Conservation (phyloP, 306 rosid genomes). For the Chamaecrista fasciculata region DNA sequence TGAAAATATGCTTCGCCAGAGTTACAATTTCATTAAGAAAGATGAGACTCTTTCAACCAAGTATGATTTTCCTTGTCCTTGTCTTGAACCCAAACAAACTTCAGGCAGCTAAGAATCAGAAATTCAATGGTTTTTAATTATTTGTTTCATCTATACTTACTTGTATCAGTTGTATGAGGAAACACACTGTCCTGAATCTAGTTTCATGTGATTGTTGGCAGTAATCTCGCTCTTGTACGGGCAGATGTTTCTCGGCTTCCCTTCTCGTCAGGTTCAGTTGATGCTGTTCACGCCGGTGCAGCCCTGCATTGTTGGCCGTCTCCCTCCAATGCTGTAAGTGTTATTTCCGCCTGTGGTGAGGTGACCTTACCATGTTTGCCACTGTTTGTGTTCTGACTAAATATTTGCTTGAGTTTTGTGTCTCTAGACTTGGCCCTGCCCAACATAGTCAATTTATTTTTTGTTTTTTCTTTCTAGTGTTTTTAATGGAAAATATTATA, state of each 20-base stretch:
- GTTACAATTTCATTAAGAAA: conserved; percentile 76
- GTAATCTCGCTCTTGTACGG: conserved; percentile 93
- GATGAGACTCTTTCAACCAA: conserved; percentile 51
- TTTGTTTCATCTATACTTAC: not conserved
- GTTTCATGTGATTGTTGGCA: conserved; percentile 46
- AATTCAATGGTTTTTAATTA: not conserved
- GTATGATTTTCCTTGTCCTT: conserved; percentile 37
- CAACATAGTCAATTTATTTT: too few relatives aligned
- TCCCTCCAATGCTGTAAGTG: conserved; percentile 90
- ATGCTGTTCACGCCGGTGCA: conserved; percentile 97
- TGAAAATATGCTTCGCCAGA: conserved; percentile 90
- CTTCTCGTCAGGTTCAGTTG: conserved; percentile 75
- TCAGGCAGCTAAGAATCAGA: conserved; percentile 1
- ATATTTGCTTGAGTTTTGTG: too few relatives aligned
- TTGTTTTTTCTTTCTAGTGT: too few relatives aligned
- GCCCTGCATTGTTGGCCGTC: conserved; percentile 98
- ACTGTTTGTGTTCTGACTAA: too few relatives aligned
- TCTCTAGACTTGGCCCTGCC: too few relatives aligned
- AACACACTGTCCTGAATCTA: conserved; percentile 7
- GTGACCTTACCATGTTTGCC: conserved; percentile 12
- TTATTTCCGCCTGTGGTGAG: too few relatives aligned
- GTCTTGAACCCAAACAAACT: conserved; percentile 13
- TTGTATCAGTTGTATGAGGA: too few relatives aligned
- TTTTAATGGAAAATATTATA: too few relatives aligned
- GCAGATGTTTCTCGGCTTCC: conserved; percentile 98